A percentile compares a stretch with the other conserved stretches of the same genome.
These are phyloP conservation scores for Leishmania turanica DNA, from an alignment of 208 protist species.

Conservation along the genomic window DNA sequence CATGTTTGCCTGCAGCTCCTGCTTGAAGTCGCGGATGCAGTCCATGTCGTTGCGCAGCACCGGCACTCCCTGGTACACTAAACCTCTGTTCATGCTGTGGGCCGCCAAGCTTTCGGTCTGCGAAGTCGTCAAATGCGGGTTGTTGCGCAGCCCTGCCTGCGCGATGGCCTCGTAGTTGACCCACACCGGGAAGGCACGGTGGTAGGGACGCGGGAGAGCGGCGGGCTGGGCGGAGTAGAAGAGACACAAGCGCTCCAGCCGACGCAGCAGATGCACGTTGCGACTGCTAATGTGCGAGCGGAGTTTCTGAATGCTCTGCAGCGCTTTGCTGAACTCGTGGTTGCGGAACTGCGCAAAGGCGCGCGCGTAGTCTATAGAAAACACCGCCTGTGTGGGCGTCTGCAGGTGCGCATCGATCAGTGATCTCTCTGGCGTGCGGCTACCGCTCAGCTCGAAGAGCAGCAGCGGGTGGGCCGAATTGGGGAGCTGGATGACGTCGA, in stretches of 20 bases:
- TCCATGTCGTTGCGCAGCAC: conserved; percentile 32
- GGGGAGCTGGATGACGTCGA: conserved; percentile 72
- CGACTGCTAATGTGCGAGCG: conserved; percentile 14
- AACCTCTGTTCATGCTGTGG: conserved; percentile 4
- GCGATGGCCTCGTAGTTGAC: conserved; percentile 70
- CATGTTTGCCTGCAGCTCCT: conserved; percentile 79
- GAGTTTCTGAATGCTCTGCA: conserved; percentile 43
- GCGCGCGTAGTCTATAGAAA: conserved; percentile 71
- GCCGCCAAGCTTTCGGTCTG: conserved; percentile 16
- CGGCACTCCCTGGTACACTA: conserved; percentile 29
- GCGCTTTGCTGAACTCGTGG: conserved; percentile 64
- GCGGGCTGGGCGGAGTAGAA: conserved; percentile 48
- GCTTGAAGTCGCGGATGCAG: conserved; percentile 61
- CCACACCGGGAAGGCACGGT: conserved; percentile 64
- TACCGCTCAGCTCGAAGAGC: conserved; percentile 74
- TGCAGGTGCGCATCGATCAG: conserved; percentile 14
- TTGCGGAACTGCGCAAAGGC: conserved; percentile 79
- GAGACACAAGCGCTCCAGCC: conserved; percentile 65
- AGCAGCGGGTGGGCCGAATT: conserved; percentile 54
- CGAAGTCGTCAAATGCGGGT: conserved; percentile 7
- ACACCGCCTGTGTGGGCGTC: conserved; percentile 24
- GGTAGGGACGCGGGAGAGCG: conserved; percentile 62
- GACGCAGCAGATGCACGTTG: conserved; percentile 41
- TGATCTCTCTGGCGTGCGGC: neutral
- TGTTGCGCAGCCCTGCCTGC: conserved; percentile 23